Evolutionary conservation across 1,284 basidiomycete genomes (phyloP).

Genomic region (Boletus sp.): DNA sequence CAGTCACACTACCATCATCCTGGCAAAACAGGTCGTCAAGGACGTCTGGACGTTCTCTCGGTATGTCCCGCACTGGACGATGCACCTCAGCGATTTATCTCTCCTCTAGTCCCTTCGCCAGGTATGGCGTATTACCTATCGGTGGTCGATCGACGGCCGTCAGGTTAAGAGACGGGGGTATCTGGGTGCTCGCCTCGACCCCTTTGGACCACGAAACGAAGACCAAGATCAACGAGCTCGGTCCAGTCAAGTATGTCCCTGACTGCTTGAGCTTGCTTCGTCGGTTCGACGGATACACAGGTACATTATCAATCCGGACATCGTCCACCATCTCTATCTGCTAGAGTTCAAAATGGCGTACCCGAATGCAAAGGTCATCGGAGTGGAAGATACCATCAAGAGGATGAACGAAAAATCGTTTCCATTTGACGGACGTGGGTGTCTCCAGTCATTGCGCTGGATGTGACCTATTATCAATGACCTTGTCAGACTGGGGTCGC

Average conservation of each 20-base stretch:
- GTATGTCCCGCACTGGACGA: conserved; percentile 35
- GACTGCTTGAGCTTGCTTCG: background rate
- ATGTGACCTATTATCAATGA: background rate
- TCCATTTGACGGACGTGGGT: conserved; percentile 59
- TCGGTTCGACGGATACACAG: conserved; percentile 33
- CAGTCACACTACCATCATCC: conserved; percentile 1
- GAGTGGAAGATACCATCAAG: conserved; percentile 53
- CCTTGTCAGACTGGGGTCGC: conserved; percentile 53
- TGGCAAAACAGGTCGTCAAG: conserved; percentile 43
- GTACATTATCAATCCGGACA: conserved; percentile 64
- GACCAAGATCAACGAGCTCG: conserved; percentile 65
- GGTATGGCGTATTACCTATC: conserved; percentile 66
- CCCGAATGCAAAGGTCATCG: conserved; percentile 73
- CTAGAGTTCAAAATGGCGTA: conserved; percentile 73
- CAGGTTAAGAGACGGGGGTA: conserved; percentile 62
- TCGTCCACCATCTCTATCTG: conserved; percentile 64
- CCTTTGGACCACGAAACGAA: conserved; percentile 74
- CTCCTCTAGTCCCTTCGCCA: conserved; percentile 56
- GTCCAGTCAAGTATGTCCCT: conserved; percentile 61
- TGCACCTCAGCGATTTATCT: conserved; percentile 7
- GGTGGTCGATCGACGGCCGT: conserved; percentile 85
- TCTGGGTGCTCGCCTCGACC: conserved; percentile 87
- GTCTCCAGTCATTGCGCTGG: background rate
- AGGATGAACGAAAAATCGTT: conserved; percentile 42
- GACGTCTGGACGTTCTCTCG: conserved; percentile 73